Evolutionary conservation across 176 grass and related monocot genomes (phyloP), one percentile per base, ranked within the genome.

Genomic region (Ananas comosus): DNA sequence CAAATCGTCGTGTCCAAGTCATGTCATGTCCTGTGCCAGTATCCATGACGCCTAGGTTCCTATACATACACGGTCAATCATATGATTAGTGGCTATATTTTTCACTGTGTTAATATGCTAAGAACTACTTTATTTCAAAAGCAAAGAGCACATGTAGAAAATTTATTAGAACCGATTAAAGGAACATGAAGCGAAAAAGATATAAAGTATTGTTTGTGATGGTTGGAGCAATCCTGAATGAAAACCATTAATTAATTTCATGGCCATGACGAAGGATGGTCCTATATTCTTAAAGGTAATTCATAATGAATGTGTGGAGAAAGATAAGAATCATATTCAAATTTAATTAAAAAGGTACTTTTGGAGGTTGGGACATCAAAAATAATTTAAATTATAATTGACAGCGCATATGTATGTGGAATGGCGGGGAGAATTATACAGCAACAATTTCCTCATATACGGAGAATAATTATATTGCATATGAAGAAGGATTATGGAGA

Each of bases 251-350:
- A 67, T 80, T 13, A 80, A 50, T 51, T 68, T 80, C 67, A 53
- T 74, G 21, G 61, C 49, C 11, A 9, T 67, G 13, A 71, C 33
- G 3, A 59, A 80, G 50, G 21, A 49, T 0, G 13, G 42, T 50
- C 48, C 49, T 1, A 54, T 80, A 23, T 80, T 80, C 58, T 54
- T 80, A n/a, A n/a, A n/a, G n/a, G n/a, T n/a, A n/a, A n/a, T n/a
- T 4, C n/a, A 80, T 67, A 48, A 51, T 11, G 16, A 73, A 49
- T 13, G 51, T 67, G 14, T 67, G 12, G 9, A 74, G 22, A 81
- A 68, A 22, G 27, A 68, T 7, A 69, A 33, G 29, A 14, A 52
- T 65, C 10, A 54, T 72, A 14, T 24, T 50, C 29, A 51, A 65
- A 63, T 65, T 28, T 66, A 12, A 51, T 81, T 68, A 28, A 42